phyloP scores from a whole-genome alignment of 768 basidiomycete species.

The Lactarius deliciosus region DNA sequence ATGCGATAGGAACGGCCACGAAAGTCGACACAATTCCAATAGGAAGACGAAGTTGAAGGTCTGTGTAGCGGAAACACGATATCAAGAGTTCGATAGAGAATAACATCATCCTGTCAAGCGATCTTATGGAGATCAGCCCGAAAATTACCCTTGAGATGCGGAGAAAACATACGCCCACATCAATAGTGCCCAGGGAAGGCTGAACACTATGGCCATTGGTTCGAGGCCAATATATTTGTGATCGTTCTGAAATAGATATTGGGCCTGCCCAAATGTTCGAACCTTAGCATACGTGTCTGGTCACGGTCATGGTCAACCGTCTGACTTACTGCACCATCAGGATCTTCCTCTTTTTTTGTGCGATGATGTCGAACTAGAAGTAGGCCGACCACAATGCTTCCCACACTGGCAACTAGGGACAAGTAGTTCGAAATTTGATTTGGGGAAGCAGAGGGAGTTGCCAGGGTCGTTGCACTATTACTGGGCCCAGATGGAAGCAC shows the following conservation, averaged over 20 bases:
- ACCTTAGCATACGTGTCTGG: not conserved
- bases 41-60: not conserved
- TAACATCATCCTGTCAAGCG: not conserved
- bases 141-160: not conserved
- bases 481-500: too few relatives aligned
- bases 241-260: constrained; percentile 31
- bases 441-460: too few relatives aligned
- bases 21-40: not conserved
- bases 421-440: constrained; percentile 51
- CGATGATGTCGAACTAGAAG: constrained; percentile 46
- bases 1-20: not conserved
- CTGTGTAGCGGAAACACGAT: not conserved
- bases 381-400: constrained; percentile 47
- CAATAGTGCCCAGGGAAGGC: constrained; percentile 53
- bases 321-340: constrained; percentile 17
- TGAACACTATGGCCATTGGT: constrained; percentile 51
- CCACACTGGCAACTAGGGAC: constrained; percentile 47
- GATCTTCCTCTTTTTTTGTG: constrained; percentile 37
- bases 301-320: too few relatives aligned
- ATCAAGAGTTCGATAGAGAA: not conserved
- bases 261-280: constrained; percentile 14
- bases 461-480: too few relatives aligned
- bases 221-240: constrained; percentile 45
- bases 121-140: not conserved
- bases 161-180: constrained; percentile 53